Percentiles rank a stretch among this genome's conserved stretches.
Conservation (phyloP, 1,284 basidiomycete species). For the Omphalotus olearius region DNA sequence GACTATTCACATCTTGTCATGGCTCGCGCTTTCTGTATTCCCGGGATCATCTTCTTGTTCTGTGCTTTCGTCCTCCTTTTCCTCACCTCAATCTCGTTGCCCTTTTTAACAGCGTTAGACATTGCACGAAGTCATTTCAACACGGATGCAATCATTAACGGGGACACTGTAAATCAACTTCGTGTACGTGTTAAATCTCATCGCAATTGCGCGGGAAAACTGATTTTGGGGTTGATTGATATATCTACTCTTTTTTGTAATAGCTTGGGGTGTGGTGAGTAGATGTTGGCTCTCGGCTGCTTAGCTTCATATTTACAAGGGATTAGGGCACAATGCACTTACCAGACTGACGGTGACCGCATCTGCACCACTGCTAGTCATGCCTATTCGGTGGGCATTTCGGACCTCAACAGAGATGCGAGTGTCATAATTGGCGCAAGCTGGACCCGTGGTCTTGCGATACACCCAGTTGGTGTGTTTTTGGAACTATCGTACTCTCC, state of each 20-base stretch:
- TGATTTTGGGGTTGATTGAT: not conserved
- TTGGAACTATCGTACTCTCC: not conserved
- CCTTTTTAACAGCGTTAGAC: slow-evolving; percentile 60
- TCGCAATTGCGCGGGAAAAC: not conserved
- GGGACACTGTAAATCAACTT: slow-evolving; percentile 37
- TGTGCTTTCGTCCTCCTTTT: slow-evolving; percentile 62
- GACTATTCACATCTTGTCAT: slow-evolving; percentile 23
- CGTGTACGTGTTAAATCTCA: slow-evolving; percentile 42
- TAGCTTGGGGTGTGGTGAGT: slow-evolving; percentile 62
- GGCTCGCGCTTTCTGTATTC: slow-evolving; percentile 59
- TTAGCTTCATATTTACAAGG: not conserved
- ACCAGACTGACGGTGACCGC: slow-evolving; percentile 38
- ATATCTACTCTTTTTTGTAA: slow-evolving; percentile 3
- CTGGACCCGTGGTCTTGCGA: slow-evolving; percentile 70
- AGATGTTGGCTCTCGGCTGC: not conserved
- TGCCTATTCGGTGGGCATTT: slow-evolving; percentile 48
- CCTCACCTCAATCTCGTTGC: slow-evolving; percentile 66
- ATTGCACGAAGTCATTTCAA: slow-evolving; percentile 53
- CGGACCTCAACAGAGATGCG: slow-evolving; percentile 28
- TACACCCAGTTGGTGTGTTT: slow-evolving; percentile 66
- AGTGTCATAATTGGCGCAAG: slow-evolving; percentile 44
- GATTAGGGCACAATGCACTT: slow-evolving; percentile 51
- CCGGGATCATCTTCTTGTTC: slow-evolving; percentile 58
- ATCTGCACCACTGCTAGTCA: slow-evolving; percentile 43
- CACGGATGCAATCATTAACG: slow-evolving; percentile 23